These are phyloP conservation scores for Mangifera indica DNA, from an alignment of 345 rosid species.

Conservation along the genomic window DNA sequence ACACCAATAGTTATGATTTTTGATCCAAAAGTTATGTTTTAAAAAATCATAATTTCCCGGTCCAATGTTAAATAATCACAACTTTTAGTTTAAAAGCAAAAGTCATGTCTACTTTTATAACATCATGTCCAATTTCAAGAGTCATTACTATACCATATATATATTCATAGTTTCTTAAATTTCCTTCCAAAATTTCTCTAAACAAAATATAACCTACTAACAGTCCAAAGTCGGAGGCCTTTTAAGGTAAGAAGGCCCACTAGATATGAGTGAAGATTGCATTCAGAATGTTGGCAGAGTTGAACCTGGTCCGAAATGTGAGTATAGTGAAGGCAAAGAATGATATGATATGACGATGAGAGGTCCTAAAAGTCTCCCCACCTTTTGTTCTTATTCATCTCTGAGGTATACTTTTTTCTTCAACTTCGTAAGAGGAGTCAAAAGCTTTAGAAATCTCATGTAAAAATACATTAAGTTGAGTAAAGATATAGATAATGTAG, in stretches of 20 bases:
- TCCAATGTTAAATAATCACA: too few species aligned
- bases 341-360: neutral
- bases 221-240: neutral
- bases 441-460: neutral
- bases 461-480: neutral
- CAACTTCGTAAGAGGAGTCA: neutral
- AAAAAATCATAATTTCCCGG: too few species aligned
- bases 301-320: constrained; percentile 24
- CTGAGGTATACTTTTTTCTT: neutral
- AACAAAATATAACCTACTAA: too few species aligned
- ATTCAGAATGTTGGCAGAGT: neutral
- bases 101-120: too few species aligned
- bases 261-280: neutral
- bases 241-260: neutral
- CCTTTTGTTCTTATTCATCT: neutral
- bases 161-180: too few species aligned
- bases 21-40: too few species aligned
- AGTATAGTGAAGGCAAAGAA: constrained; percentile 1
- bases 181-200: too few species aligned
- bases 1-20: too few species aligned
- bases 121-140: too few species aligned
- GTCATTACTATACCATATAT: too few species aligned
- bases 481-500: neutral
- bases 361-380: neutral
- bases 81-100: too few species aligned